Evolutionary conservation across 352 stramenopile genomes (phyloP), one percentile per base, ranked within the genome.

Genomic region (Pythium rishiriense): DNA sequence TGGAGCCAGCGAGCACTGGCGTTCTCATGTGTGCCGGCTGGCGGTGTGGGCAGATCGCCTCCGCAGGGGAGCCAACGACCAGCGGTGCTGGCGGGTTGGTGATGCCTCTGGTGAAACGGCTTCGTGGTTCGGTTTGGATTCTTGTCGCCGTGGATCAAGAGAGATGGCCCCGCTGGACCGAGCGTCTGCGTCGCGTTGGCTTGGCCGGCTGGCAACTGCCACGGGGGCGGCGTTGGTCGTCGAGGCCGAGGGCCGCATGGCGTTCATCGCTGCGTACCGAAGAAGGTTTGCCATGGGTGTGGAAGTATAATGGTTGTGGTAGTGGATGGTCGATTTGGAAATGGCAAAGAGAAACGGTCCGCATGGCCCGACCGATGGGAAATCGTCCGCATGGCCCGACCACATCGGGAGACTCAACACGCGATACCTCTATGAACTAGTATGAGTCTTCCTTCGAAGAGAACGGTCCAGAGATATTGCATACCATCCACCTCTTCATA

Each of bases 241-340:
- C 0, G 46, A 26, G 3, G 22, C 10, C 46, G 46, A 35, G 10
- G 46, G 46, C 24, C 46, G 46, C 46, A 52, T 52, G 46, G 24
- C 46, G 46, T 31, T 52, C 11, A 52, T 22, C 17, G 46, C 46
- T 4, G 46, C 46, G 22, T 33, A 26, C 15, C 46, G 46, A 52
- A 52, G 46, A 33, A 52, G 46, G 24, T 35, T 29, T 17, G 46
- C 22, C 46, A 52, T 52, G 46, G 12, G n/a, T n/a, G n/a, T 35
- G 11, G 4, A 21, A 3, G 12, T 31, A 22, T 10, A 21, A 22
- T 39, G 33, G 33, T 12, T 39, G 33, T 39, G 33, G 17, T 39
- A 14, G 33, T 14, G 10, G 17, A 9, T 11, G 33, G 25, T 12
- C 15, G 12, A 31, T 52, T 49, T 52, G 12, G 46, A 33, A 52